Conservation (phyloP, 139 green algal genomes). For the Tetradesmus obliquus region DNA sequence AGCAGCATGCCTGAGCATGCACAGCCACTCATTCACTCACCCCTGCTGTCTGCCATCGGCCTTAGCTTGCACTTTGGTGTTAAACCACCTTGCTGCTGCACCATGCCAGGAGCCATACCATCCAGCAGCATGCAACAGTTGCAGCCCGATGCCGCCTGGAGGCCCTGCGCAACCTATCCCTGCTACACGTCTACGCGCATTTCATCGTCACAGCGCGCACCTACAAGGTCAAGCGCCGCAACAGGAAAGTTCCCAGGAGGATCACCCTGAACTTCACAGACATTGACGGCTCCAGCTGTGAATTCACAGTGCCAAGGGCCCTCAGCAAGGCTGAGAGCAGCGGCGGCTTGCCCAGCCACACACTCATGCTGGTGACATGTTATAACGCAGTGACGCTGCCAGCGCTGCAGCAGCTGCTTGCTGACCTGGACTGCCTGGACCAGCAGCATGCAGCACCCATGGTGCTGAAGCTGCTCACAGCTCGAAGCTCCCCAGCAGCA, state of each 20-base stretch:
- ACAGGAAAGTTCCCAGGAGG: neutral
- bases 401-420: constrained; percentile 13
- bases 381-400: neutral
- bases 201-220: neutral
- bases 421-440: constrained; percentile 24
- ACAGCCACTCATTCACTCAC: neutral
- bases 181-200: constrained; percentile 25
- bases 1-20: neutral
- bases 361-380: neutral
- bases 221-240: neutral
- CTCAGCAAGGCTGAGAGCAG: neutral
- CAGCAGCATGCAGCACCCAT: constrained; percentile 26
- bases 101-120: neutral
- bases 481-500: neutral
- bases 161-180: constrained; percentile 16
- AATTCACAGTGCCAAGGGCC: neutral
- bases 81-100: neutral
- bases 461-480: constrained; percentile 3
- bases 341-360: neutral
- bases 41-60: neutral
- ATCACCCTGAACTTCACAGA: constrained; percentile 2
- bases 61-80: no score
- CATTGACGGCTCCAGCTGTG: neutral
- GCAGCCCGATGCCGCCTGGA: neutral
- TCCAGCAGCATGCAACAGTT: neutral